Conservation (phyloP, 306 rosid genomes). For the Comarum palustre region DNA sequence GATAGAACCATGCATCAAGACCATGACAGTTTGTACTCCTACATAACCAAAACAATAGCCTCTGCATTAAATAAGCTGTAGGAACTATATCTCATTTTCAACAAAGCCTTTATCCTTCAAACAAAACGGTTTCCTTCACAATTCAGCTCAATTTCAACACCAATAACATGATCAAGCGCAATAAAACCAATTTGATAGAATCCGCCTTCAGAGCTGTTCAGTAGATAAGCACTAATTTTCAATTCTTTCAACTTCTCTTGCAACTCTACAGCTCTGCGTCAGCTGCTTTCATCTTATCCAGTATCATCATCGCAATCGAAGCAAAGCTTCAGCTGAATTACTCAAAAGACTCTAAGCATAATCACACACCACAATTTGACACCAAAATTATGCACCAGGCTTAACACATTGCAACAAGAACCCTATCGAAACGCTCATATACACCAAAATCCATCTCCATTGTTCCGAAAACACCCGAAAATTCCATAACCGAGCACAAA, state of each 20-base stretch:
- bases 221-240: background rate
- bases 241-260: slow-evolving; percentile 7
- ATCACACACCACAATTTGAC: background rate
- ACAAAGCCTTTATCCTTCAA: slow-evolving; percentile 1
- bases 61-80: background rate
- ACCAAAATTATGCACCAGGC: background rate
- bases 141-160: slow-evolving; percentile 5
- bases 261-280: slow-evolving; percentile 7
- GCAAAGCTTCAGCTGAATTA: slow-evolving; percentile 9
- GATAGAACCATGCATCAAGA: background rate
- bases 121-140: background rate
- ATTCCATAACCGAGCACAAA: slow-evolving; percentile 22
- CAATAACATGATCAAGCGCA: background rate
- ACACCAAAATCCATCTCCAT: slow-evolving; percentile 29
- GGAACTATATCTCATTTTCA: background rate
- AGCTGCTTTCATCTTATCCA: slow-evolving; percentile 8
- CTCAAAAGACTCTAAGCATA: background rate
- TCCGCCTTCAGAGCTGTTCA: background rate
- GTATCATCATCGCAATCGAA: slow-evolving; percentile 4
- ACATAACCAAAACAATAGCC: background rate
- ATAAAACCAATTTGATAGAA: background rate
- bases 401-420: slow-evolving; percentile 10
- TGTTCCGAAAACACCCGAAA: slow-evolving; percentile 29
- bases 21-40: no score
- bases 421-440: slow-evolving; percentile 22